These are phyloP conservation scores for Leccinum obscurum DNA, from an alignment of 768 basidiomycete species.

Conservation along the genomic window DNA sequence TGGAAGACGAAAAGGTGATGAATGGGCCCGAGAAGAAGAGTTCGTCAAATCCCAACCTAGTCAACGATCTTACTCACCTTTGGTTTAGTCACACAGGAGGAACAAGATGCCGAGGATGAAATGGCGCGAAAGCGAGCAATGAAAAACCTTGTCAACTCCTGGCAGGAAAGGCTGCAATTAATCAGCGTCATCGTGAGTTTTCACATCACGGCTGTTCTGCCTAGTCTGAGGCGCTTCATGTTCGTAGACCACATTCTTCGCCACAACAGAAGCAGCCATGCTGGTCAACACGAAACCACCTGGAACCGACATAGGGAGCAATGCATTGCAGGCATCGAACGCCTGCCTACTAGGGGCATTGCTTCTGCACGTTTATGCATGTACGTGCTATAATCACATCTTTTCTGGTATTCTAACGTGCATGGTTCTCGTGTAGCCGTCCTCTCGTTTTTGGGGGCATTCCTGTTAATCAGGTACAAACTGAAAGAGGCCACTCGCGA, in stretches of 20 bases:
- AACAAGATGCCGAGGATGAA: constrained; percentile 51
- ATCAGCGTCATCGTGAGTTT: constrained; percentile 56
- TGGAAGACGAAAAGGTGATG: constrained; percentile 19
- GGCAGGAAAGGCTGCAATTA: constrained; percentile 63
- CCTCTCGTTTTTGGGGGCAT: constrained; percentile 54
- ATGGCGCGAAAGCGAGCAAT: constrained; percentile 44
- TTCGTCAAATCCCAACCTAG: constrained; percentile 9
- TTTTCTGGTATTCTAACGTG: not conserved
- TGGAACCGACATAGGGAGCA: constrained; percentile 11
- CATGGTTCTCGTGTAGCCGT: constrained; percentile 29
- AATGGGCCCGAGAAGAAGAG: constrained; percentile 17
- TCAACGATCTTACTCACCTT: not conserved
- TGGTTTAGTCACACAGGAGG: constrained; percentile 43
- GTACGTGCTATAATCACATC: constrained; percentile 32
- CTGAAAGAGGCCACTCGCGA: constrained; percentile 52
- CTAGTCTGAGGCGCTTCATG: not conserved
- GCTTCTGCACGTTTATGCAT: constrained; percentile 52
- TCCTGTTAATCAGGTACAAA: constrained; percentile 56
- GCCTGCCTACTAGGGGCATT: constrained; percentile 52
- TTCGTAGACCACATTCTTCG: constrained; percentile 60
- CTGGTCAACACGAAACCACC: constrained; percentile 44
- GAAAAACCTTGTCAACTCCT: constrained; percentile 54
- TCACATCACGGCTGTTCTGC: not conserved
- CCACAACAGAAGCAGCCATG: constrained; percentile 55
- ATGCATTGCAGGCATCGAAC: constrained; percentile 38